Percentiles rank a stretch among this genome's conserved stretches.
These are phyloP conservation scores for Bretziella fagacearum DNA, from an alignment of 2,329 filamentous ascomycete species.

Conservation along the genomic window DNA sequence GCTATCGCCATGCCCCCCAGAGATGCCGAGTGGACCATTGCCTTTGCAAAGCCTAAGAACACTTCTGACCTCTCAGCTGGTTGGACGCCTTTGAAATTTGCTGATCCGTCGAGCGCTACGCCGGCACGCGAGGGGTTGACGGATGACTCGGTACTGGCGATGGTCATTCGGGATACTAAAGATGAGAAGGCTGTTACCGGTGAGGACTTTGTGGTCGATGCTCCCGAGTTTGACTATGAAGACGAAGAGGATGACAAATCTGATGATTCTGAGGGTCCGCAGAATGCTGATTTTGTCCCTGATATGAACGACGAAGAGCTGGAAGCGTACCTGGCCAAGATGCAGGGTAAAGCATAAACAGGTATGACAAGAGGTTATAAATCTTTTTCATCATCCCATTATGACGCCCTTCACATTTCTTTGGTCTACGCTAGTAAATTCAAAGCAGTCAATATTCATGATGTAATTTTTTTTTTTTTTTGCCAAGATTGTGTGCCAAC, in stretches of 20 bases:
- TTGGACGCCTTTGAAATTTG: constrained; percentile 29
- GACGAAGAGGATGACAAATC: background rate
- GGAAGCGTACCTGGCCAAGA: background rate
- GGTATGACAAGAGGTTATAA: too few species aligned
- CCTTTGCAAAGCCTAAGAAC: constrained; percentile 30
- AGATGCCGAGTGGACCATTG: constrained; percentile 24
- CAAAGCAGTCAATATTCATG: too few species aligned
- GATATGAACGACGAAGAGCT: background rate
- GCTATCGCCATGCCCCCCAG: constrained; percentile 24
- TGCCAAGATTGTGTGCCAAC: too few species aligned
- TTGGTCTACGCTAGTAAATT: too few species aligned
- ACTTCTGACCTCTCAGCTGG: constrained; percentile 30
- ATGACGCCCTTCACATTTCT: too few species aligned
- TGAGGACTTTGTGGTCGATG: constrained; percentile 29
- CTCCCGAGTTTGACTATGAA: constrained; percentile 20
- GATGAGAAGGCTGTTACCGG: constrained; percentile 25
- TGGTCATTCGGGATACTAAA: constrained; percentile 25
- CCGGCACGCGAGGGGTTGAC: constrained; percentile 28
- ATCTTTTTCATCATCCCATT: too few species aligned
- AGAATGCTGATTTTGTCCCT: background rate
- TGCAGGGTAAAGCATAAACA: too few species aligned
- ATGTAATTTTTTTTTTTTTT: too few species aligned
- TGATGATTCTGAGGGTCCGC: background rate
- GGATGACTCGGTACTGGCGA: constrained; percentile 33
- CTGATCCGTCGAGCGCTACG: constrained; percentile 26